Conservation (phyloP, 148 eudicot species). For the Vaccinium vitisidaea region DNA sequence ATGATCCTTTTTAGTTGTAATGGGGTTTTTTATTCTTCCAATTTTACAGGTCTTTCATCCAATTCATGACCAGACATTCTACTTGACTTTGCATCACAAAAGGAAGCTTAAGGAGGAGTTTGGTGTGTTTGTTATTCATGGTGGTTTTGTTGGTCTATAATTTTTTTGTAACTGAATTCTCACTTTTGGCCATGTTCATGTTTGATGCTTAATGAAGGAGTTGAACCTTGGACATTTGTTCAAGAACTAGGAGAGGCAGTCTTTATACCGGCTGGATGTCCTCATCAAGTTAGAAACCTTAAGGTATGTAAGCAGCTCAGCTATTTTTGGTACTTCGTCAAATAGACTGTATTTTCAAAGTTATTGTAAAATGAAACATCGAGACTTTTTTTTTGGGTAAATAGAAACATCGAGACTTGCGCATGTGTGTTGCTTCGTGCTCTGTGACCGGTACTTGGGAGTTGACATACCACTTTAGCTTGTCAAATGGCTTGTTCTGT, state of each 20-base stretch:
- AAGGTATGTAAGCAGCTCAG: slow-evolving; percentile 12
- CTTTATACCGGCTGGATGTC: slow-evolving; percentile 33
- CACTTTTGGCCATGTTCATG: not conserved
- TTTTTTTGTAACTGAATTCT: not conserved
- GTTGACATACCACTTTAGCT: not conserved
- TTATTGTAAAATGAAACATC: too few relatives aligned
- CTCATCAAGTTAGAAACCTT: slow-evolving; percentile 34
- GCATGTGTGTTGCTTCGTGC: not conserved
- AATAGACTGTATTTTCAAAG: not conserved
- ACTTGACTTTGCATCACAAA: slow-evolving; percentile 42
- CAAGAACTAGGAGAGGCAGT: slow-evolving; percentile 37
- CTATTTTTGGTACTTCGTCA: not conserved
- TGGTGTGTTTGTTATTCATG: slow-evolving; percentile 32
- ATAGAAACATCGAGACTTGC: not conserved
- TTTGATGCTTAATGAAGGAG: slow-evolving; percentile 21
- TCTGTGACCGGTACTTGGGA: not conserved
- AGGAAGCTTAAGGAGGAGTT: slow-evolving; percentile 50
- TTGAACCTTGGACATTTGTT: slow-evolving; percentile 39
- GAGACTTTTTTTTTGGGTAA: not conserved
- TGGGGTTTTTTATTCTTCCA: not conserved
- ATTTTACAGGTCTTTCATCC: slow-evolving; percentile 47
- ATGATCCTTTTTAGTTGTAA: not conserved
- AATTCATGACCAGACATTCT: slow-evolving; percentile 56
- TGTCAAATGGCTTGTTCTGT: not conserved
- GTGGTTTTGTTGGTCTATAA: not conserved